Evolutionary conservation across 345 rosid genomes (phyloP).

Genomic region (Pistacia atlantica): DNA sequence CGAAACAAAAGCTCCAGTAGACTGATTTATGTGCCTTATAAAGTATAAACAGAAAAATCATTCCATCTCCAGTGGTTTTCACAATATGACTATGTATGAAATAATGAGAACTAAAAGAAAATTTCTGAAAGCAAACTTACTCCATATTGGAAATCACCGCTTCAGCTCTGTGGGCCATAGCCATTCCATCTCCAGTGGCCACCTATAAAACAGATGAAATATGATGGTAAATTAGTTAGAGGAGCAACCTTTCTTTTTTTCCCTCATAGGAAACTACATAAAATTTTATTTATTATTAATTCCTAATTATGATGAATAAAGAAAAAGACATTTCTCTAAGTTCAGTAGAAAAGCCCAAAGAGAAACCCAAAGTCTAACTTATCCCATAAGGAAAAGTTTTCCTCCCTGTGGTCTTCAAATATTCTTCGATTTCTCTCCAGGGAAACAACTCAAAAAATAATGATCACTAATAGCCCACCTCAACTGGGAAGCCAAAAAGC

Average conservation of each 20-base stretch:
- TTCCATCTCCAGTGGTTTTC: too few species aligned
- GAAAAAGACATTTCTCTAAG: neutral
- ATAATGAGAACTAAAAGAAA: neutral
- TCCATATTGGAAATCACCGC: slow-evolving; percentile 98
- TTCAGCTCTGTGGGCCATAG: slow-evolving; percentile 96
- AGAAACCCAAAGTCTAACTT: too few species aligned
- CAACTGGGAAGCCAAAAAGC: neutral
- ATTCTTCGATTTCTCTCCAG: neutral
- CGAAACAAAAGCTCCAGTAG: neutral
- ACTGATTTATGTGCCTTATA: neutral
- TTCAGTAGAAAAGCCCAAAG: neutral
- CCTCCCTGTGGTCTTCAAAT: neutral
- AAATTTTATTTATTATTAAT: too few species aligned
- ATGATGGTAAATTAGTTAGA: neutral
- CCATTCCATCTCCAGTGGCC: slow-evolving; percentile 97
- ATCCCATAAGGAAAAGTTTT: too few species aligned
- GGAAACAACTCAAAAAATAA: too few species aligned
- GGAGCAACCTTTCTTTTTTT: neutral
- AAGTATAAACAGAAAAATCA: neutral
- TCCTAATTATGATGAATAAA: too few species aligned
- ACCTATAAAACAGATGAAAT: slow-evolving; percentile 50
- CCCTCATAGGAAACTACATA: neutral
- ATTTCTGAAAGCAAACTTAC: slow-evolving; percentile 48
- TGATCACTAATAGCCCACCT: neutral
- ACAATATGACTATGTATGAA: neutral